Conservation (phyloP, 768 basidiomycete species). For the Amanita thiersii region DNA sequence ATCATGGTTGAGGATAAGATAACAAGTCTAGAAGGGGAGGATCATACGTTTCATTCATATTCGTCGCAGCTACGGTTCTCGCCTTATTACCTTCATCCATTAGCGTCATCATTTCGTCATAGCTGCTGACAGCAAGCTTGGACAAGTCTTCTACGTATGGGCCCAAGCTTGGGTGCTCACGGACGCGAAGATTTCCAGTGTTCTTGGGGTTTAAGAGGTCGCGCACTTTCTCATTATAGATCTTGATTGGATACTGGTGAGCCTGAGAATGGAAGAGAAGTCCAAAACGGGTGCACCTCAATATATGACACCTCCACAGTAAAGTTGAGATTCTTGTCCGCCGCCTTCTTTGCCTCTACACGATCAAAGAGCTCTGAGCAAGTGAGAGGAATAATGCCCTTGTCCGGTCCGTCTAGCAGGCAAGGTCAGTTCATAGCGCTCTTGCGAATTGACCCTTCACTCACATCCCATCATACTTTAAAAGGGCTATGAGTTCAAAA, state of each 20-base stretch:
- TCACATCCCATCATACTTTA: constrained; percentile 91
- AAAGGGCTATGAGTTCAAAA: constrained; percentile 7
- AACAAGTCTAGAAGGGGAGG: neutral
- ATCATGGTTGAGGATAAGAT: neutral
- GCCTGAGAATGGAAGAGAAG: neutral
- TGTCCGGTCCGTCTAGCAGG: constrained; percentile 89
- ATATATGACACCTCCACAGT: constrained; percentile 99
- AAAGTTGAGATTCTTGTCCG: constrained; percentile 66
- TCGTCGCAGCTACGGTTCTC: constrained; percentile 94
- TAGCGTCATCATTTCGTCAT: constrained; percentile 96
- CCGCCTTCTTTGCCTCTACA: constrained; percentile 53
- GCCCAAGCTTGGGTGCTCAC: constrained; percentile 92
- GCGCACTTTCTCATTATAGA: constrained; percentile 97
- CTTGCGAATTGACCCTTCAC: constrained; percentile 34
- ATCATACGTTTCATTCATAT: constrained; percentile 96
- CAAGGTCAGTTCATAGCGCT: too few relatives aligned
- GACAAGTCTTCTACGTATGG: constrained; percentile 99
- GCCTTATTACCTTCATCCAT: constrained; percentile 99
- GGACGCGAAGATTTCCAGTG: constrained; percentile 89
- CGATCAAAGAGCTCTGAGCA: constrained; percentile 89
- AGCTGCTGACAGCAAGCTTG: constrained; percentile 84
- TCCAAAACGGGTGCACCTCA: constrained; percentile 44
- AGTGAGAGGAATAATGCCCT: constrained; percentile 95
- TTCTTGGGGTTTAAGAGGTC: constrained; percentile 98
- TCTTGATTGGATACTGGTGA: constrained; percentile 32